A percentile compares a stretch with the other conserved stretches of the same genome.
Evolutionary conservation across 169 alveolate genomes (phyloP).

Genomic region (Plasmodium knowlesi): DNA sequence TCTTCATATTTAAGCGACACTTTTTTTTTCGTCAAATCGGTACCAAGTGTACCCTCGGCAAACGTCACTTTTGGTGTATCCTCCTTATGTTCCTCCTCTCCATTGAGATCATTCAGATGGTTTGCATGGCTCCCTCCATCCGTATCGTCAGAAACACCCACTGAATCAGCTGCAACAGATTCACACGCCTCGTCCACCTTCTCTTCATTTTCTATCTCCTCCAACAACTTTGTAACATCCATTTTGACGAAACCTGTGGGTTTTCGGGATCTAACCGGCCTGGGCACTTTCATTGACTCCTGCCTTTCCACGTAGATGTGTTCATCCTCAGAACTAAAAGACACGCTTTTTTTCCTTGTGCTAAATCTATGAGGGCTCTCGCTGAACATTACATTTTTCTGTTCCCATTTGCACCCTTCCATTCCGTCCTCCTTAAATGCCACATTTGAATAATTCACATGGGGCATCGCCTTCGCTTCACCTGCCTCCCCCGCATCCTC

Average conservation of each 20-base stretch:
- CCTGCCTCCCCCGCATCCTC: background rate
- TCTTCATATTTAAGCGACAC: background rate
- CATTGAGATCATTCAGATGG: background rate
- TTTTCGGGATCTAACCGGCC: conserved; percentile 49
- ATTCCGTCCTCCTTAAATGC: background rate
- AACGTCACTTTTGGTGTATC: background rate
- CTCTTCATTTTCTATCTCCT: conserved; percentile 14
- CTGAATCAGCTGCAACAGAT: background rate
- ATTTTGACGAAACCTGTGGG: conserved; percentile 58
- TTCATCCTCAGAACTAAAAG: conserved; percentile 47
- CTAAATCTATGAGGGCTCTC: background rate
- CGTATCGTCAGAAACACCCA: background rate
- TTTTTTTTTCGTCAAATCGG: background rate
- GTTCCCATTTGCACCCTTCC: background rate
- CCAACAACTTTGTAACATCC: conserved; percentile 8
- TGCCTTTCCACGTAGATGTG: conserved; percentile 16
- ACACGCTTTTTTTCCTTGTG: conserved; percentile 6
- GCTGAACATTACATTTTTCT: background rate
- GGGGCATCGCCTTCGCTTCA: background rate
- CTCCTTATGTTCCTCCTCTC: background rate
- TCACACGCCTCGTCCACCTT: background rate
- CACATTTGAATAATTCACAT: background rate
- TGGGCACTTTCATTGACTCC: background rate
- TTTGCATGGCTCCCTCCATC: background rate
- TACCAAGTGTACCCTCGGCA: background rate